A percentile compares a stretch with the other conserved stretches of the same genome.
Conservation (phyloP, 768 basidiomycete species). For the Krasilnikovozyma curviuscula region DNA sequence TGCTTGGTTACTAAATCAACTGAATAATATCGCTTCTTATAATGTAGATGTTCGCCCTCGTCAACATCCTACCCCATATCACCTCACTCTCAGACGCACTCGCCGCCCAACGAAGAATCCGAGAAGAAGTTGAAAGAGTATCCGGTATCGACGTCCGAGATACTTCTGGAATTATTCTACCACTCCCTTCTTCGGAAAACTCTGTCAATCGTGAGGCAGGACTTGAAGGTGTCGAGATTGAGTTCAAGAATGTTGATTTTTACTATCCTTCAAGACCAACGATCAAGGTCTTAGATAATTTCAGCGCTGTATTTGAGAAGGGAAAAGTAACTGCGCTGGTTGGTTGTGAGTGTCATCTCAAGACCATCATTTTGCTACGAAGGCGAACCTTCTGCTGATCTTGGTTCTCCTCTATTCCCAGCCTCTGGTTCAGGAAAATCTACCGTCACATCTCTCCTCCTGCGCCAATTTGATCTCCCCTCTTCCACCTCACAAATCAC, state of each 20-base stretch:
- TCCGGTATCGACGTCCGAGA: slow-evolving; percentile 21
- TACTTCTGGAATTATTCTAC: slow-evolving; percentile 11
- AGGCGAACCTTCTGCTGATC: background rate
- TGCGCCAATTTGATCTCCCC: slow-evolving; percentile 21
- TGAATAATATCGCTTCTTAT: slow-evolving; percentile 17
- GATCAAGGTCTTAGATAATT: slow-evolving; percentile 17
- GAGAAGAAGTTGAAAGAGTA: slow-evolving; percentile 20
- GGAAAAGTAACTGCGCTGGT: slow-evolving; percentile 24
- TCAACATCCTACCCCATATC: slow-evolving; percentile 21
- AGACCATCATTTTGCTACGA: no score
- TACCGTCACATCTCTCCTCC: slow-evolving; percentile 20
- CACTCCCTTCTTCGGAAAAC: slow-evolving; percentile 5
- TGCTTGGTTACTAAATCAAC: slow-evolving; percentile 4
- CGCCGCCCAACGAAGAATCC: slow-evolving; percentile 15
- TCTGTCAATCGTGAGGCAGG: background rate
- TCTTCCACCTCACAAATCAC: slow-evolving; percentile 3
- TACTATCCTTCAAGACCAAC: slow-evolving; percentile 21
- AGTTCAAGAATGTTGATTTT: slow-evolving; percentile 21
- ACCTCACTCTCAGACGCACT: slow-evolving; percentile 18
- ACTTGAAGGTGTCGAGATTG: slow-evolving; percentile 9
- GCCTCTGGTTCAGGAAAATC: slow-evolving; percentile 23
- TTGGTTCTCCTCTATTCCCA: background rate
- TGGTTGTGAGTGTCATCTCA: slow-evolving; percentile 9
- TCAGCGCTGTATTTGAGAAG: slow-evolving; percentile 15
- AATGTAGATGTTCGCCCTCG: slow-evolving; percentile 15